phyloP scores from a whole-genome alignment of 1,284 basidiomycete species.

The Trichosporon sp. region DNA sequence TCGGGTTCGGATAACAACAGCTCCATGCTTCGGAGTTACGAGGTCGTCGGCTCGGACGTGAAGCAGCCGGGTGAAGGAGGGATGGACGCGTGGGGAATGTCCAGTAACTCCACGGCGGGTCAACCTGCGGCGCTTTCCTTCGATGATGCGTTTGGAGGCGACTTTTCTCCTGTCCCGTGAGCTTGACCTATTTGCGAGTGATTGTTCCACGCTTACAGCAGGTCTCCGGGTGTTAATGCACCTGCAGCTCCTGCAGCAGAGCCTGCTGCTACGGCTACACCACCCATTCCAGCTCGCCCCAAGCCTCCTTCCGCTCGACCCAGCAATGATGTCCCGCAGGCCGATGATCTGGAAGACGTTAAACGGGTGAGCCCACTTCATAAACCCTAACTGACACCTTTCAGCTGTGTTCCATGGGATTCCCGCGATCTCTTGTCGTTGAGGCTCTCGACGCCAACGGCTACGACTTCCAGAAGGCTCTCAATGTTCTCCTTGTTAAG shows the following conservation, averaged over 20 bases:
- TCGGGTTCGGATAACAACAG: conserved; percentile 26
- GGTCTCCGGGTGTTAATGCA: not conserved
- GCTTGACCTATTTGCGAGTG: not conserved
- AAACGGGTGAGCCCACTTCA: conserved; percentile 39
- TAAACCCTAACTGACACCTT: not conserved
- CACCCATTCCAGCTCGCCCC: not conserved
- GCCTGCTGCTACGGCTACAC: not conserved
- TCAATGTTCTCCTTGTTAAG: conserved; percentile 44
- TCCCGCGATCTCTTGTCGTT: conserved; percentile 42
- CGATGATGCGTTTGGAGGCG: conserved; percentile 56
- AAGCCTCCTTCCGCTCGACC: not conserved
- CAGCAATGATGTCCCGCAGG: conserved; percentile 32
- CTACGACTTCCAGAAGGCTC: conserved; percentile 49
- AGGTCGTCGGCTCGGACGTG: conserved; percentile 34
- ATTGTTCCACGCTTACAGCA: not conserved
- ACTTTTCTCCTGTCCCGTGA: conserved; percentile 32
- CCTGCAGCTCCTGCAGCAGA: not conserved
- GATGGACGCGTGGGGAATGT: conserved; percentile 29
- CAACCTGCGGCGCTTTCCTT: conserved; percentile 49
- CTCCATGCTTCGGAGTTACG: conserved; percentile 33
- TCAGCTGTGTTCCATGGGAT: conserved; percentile 49
- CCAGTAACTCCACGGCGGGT: conserved; percentile 19
- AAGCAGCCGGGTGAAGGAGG: not conserved
- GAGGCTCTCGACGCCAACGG: conserved; percentile 48
- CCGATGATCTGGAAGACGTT: conserved; percentile 49